phyloP scores from a whole-genome alignment of 139 green algal species.

The Mychonastes homosphaera region DNA sequence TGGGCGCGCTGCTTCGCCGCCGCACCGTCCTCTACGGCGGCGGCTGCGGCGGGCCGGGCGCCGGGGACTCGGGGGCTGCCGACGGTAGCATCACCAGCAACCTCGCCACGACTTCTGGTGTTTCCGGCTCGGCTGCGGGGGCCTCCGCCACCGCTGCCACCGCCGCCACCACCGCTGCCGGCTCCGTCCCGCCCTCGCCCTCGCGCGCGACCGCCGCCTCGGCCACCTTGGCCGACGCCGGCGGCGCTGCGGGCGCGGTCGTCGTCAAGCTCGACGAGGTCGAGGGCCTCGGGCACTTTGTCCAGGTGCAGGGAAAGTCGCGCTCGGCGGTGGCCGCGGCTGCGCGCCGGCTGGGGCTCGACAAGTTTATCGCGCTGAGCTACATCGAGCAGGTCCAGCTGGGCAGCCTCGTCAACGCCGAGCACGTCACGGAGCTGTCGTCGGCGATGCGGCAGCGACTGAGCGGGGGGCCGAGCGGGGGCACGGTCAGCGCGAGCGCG shows the following conservation, averaged over 20 bases:
- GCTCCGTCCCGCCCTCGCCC: background rate
- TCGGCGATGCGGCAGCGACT: no score
- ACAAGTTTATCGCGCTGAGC: constrained; percentile 74
- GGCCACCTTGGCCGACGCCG: background rate
- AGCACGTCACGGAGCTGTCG: no score
- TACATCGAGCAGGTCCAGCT: constrained; percentile 98
- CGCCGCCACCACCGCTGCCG: background rate
- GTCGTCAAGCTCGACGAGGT: constrained; percentile 80
- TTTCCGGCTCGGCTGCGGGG: background rate
- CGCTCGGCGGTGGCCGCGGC: constrained; percentile 48
- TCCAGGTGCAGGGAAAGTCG: constrained; percentile 56
- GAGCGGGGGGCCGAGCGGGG: no score
- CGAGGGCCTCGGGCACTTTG: constrained; percentile 45
- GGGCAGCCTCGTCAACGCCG: no score
- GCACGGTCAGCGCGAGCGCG: no score
- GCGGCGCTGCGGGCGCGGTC: constrained; percentile 16
- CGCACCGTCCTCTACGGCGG: constrained; percentile 31
- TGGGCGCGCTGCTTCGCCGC: constrained; percentile 86
- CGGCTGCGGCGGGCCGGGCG: background rate
- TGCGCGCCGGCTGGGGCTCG: constrained; percentile 60
- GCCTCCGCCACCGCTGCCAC: no score
- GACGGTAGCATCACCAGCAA: background rate
- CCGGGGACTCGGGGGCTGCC: background rate
- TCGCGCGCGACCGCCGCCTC: background rate
- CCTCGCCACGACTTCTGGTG: background rate